Conservation (phyloP, 495 filamentous ascomycete species). For the Neurospora terricola region DNA sequence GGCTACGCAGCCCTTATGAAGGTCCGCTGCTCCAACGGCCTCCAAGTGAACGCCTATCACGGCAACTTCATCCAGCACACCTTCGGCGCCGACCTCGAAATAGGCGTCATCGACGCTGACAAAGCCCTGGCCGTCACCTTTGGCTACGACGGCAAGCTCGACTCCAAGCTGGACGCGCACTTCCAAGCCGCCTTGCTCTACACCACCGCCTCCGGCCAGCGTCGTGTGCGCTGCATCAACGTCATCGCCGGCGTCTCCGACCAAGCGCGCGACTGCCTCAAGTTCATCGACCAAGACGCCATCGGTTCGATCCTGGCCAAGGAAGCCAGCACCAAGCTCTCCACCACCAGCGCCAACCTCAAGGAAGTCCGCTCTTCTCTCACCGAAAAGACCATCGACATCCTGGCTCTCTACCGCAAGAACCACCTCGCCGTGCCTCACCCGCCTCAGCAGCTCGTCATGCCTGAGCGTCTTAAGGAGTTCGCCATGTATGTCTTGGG, state of each 20-base stretch:
- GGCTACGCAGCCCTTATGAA: constrained; percentile 98
- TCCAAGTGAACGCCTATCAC: constrained; percentile 88
- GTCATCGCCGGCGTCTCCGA: constrained; percentile 87
- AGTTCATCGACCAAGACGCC: constrained; percentile 89
- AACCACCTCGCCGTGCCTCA: constrained; percentile 69
- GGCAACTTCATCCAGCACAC: constrained; percentile 95
- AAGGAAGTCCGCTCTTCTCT: constrained; percentile 81
- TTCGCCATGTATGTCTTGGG: constrained; percentile 96
- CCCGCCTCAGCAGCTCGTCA: constrained; percentile 85
- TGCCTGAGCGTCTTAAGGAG: constrained; percentile 94
- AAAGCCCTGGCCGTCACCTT: constrained; percentile 90
- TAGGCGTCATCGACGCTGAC: constrained; percentile 86
- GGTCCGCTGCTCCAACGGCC: constrained; percentile 91
- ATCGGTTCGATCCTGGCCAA: constrained; percentile 81
- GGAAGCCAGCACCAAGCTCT: constrained; percentile 75
- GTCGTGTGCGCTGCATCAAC: constrained; percentile 87
- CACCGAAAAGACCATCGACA: constrained; percentile 89
- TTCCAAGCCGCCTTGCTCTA: constrained; percentile 95
- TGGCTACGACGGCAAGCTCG: constrained; percentile 93
- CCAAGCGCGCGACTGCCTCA: constrained; percentile 71
- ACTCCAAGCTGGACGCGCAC: constrained; percentile 91
- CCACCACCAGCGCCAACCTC: constrained; percentile 55
- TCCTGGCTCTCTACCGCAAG: constrained; percentile 88
- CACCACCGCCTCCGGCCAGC: constrained; percentile 81
- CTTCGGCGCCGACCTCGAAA: constrained; percentile 89